These are phyloP conservation scores for Talaromyces trachyspermus DNA, from an alignment of 495 filamentous ascomycete species.

Conservation along the genomic window DNA sequence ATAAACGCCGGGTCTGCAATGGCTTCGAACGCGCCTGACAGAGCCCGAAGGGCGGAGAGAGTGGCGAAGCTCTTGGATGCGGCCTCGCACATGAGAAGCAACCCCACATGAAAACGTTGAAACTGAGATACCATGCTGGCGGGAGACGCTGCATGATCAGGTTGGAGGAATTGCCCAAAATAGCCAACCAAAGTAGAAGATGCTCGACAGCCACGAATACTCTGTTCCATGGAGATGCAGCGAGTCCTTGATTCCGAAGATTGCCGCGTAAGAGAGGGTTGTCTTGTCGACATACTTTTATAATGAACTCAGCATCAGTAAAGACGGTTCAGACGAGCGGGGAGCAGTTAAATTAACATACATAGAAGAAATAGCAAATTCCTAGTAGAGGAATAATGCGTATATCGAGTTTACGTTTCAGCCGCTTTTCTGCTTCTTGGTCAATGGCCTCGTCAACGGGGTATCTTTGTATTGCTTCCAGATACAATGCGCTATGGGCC, in stretches of 20 bases:
- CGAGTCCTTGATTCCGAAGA: constrained; percentile 41
- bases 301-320: background rate
- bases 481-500: constrained; percentile 1
- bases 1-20: constrained; percentile 24
- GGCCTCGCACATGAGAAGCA: constrained; percentile 21
- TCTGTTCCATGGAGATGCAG: constrained; percentile 37
- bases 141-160: constrained; percentile 14
- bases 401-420: constrained; percentile 1
- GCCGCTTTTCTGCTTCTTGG: background rate
- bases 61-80: constrained; percentile 22
- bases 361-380: constrained; percentile 7
- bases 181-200: constrained; percentile 51
- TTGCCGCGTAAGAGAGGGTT: constrained; percentile 40
- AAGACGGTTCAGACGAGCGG: background rate
- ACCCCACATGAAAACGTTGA: constrained; percentile 28
- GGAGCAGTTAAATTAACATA: background rate
- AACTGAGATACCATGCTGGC: constrained; percentile 20
- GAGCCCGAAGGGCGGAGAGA: constrained; percentile 24
- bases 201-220: constrained; percentile 40
- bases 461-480: constrained; percentile 3
- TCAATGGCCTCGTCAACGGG: constrained; percentile 6
- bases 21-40: constrained; percentile 25
- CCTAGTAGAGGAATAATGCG: constrained; percentile 5
- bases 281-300: constrained; percentile 6
- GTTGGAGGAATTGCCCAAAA: constrained; percentile 25